A percentile compares a stretch with the other conserved stretches of the same genome.
Evolutionary conservation across 164 flowering plant genomes (phyloP).

Genomic region (Platanus orientalis): DNA sequence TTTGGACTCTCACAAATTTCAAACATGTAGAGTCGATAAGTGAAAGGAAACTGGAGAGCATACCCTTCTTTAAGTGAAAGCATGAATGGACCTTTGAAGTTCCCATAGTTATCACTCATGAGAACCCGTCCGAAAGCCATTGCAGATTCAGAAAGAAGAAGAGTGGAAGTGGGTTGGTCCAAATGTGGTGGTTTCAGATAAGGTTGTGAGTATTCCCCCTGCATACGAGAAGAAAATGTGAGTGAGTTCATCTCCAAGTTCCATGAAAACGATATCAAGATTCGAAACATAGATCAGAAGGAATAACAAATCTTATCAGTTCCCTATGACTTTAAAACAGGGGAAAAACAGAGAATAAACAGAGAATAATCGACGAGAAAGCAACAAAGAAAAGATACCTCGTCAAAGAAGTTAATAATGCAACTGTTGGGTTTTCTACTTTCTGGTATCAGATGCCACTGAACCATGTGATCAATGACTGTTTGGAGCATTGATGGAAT

Average conservation of each 20-base stretch:
- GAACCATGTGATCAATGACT: constrained; percentile 73
- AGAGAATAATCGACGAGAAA: neutral
- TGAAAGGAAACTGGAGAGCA: constrained; percentile 14
- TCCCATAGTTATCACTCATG: constrained; percentile 61
- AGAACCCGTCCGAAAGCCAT: constrained; percentile 92
- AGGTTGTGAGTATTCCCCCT: constrained; percentile 96
- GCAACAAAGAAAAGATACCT: constrained; percentile 41
- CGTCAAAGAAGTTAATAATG: constrained; percentile 84
- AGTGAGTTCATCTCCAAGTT: neutral
- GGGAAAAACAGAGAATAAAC: constrained; percentile 1
- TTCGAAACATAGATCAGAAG: constrained; percentile 1
- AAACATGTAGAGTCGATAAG: neutral
- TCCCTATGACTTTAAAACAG: no score
- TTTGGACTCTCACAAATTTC: neutral
- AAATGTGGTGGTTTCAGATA: constrained; percentile 91
- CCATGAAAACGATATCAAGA: neutral
- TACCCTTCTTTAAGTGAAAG: constrained; percentile 88
- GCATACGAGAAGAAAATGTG: constrained; percentile 8
- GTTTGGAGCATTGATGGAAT: constrained; percentile 69
- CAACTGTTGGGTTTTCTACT: constrained; percentile 83
- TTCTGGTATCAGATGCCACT: constrained; percentile 78
- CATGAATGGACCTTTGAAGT: constrained; percentile 74
- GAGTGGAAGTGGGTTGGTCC: constrained; percentile 84
- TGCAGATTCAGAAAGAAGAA: constrained; percentile 69
- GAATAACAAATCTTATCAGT: neutral